phyloP scores from a whole-genome alignment of 805 yeast genomes.

The Metschnikowia aberdeeniae region DNA sequence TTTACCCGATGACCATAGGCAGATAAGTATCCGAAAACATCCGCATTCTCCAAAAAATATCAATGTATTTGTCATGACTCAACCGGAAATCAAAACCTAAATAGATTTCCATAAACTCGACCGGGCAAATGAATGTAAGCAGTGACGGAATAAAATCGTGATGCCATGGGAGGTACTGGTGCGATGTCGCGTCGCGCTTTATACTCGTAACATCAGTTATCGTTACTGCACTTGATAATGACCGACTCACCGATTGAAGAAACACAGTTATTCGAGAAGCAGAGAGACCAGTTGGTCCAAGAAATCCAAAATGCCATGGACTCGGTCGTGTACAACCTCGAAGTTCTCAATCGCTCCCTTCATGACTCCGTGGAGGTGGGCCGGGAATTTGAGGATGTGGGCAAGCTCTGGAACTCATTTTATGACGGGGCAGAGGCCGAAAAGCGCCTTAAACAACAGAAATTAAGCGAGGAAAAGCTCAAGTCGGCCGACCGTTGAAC shows the following conservation, averaged over 20 bases:
- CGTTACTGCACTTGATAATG: neutral
- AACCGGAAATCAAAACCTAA: no score
- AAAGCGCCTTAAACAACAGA: neutral
- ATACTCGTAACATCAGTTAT: neutral
- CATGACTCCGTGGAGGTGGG: slow-evolving; percentile 70
- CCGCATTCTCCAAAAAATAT: no score
- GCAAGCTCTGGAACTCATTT: slow-evolving; percentile 66
- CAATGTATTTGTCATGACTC: no score
- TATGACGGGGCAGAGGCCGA: slow-evolving; percentile 45
- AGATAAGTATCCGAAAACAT: no score
- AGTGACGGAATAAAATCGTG: no score
- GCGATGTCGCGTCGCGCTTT: slow-evolving; percentile 3
- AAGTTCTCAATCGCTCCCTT: slow-evolving; percentile 61
- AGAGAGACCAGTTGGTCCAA: slow-evolving; percentile 53
- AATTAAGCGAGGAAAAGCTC: neutral
- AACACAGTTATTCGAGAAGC: slow-evolving; percentile 44
- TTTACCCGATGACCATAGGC: no score
- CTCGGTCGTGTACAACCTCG: slow-evolving; percentile 58
- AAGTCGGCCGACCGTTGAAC: neutral
- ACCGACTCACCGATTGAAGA: neutral
- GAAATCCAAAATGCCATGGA: slow-evolving; percentile 59
- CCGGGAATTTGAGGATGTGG: slow-evolving; percentile 67
- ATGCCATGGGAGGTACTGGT: neutral
- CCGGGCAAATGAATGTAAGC: no score
- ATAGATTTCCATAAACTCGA: no score